Base-by-base conservation (phyloP, 768 basidiomycete genomes). In the Phlebiopsis flavidoalba region DNA sequence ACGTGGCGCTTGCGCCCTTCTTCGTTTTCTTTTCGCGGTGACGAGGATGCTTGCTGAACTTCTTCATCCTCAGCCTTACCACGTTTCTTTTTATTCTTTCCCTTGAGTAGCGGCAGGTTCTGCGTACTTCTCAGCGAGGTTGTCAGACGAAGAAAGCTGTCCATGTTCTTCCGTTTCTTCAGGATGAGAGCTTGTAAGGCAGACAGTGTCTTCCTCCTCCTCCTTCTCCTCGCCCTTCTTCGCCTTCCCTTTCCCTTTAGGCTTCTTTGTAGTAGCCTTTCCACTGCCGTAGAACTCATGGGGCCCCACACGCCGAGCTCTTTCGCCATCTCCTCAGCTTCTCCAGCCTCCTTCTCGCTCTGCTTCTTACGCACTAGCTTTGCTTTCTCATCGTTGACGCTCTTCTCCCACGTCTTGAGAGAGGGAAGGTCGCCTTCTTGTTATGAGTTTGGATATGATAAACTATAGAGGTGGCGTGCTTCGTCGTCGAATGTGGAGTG, bases 271-370 rank as follows among this genome's bases (percentile, higher is more conserved):
- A 74, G 73, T 72, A 83, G 84, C 64, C 84, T 79, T 37, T 83
- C 76, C 7, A 84, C 82, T 1, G 79, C 72, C 73, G 88, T 90
- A 3, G 89, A 91, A 63, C 79, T 84, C 5, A 89, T 91, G 68
- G 91, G 93, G 59, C 97, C 94, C 93, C 93, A 95, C 10, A 97
- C 90, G 2, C 94, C 95, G 15, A 98, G 74, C 63, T 93, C 91
- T 65, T 86, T 91, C 5, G 95, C 95, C 46, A 88, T 75, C 19
- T 82, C 78, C 72, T 93, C 95, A 3, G 95, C 95, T 66, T 96
- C 93, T 58, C 76, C 76, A 1, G 91, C 92, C 71, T 95, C 94
- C 71, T 87, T 88, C 63, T 86, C 79, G 1, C 85, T 83, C 66
- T 83, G 82, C 72, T 89, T 92, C 76, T 80, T 82, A 48, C 95